Percentiles rank a stretch among this genome's conserved stretches.
Evolutionary conservation across 1,139 yeast species (phyloP).

Genomic region (Debaryomycetaceae sp.): DNA sequence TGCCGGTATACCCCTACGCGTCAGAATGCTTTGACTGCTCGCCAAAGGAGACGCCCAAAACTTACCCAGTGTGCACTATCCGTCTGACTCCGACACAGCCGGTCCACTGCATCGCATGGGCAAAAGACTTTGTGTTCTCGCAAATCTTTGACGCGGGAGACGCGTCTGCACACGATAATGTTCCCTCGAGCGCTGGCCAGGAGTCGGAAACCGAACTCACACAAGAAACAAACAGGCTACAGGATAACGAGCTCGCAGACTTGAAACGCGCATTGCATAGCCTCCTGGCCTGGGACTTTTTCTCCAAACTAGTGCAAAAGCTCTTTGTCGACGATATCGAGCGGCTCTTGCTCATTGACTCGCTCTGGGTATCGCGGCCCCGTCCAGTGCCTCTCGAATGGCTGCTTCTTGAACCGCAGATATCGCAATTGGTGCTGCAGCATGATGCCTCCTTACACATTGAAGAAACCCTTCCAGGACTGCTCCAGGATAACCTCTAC

Average conservation of each 20-base stretch:
- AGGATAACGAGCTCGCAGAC: conserved; percentile 65
- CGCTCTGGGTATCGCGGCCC: conserved; percentile 65
- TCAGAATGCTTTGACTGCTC: conserved; percentile 94
- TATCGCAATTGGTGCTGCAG: conserved; percentile 4
- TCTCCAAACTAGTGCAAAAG: conserved; percentile 36
- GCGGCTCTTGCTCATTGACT: conserved; percentile 57
- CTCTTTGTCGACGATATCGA: conserved; percentile 64
- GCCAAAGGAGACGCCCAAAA: conserved; percentile 76
- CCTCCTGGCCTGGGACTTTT: conserved; percentile 13
- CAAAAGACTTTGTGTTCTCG: conserved; percentile 76
- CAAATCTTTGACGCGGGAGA: conserved; percentile 61
- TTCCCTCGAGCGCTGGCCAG: conserved; percentile 16
- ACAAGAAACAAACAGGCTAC: conserved; percentile 49
- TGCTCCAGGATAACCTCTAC: conserved; percentile 49
- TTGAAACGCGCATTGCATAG: conserved; percentile 38
- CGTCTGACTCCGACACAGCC: conserved; percentile 96
- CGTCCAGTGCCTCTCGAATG: conserved; percentile 55
- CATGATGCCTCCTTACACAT: conserved; percentile 13
- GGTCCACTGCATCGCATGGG: conserved; percentile 96
- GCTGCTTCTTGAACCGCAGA: conserved; percentile 4
- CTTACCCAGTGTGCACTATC: conserved; percentile 93
- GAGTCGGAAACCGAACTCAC: conserved; percentile 48
- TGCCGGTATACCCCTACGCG: conserved; percentile 72
- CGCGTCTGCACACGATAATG: conserved; percentile 14
- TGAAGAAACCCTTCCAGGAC: conserved; percentile 57